A percentile compares a stretch with the other conserved stretches of the same genome.
phyloP scores from a whole-genome alignment of 163 green algal genomes.

The Trebouxiophyceae sp. region DNA sequence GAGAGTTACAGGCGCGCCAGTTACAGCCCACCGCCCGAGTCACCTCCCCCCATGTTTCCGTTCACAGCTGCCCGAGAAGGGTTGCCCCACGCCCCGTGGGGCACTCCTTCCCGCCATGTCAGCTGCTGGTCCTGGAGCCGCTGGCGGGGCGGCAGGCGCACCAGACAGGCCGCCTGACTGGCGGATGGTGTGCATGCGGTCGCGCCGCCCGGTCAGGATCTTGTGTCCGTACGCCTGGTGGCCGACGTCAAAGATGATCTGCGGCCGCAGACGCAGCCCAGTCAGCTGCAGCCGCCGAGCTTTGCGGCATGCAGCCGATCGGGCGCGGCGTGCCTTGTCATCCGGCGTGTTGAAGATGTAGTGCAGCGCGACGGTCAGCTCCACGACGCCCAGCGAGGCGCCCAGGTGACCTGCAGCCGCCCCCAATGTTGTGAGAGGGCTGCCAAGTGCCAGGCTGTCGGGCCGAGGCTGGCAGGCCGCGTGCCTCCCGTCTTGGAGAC shows the following conservation, averaged over 20 bases:
- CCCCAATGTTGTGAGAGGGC: neutral
- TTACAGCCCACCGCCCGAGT: no score
- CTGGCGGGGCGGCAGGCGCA: slow-evolving; percentile 10
- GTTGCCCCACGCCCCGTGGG: no score
- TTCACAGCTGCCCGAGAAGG: no score
- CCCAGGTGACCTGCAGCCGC: slow-evolving; percentile 71
- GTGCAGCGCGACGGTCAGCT: slow-evolving; percentile 97
- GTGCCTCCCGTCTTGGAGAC: slow-evolving; percentile 90
- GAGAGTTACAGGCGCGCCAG: no score
- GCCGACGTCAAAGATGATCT: slow-evolving; percentile 88
- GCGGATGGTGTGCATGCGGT: slow-evolving; percentile 87
- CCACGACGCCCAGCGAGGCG: slow-evolving; percentile 91
- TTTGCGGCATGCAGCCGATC: no score
- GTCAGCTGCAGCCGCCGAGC: no score
- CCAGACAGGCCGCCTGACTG: slow-evolving; percentile 84
- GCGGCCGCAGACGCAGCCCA: no score
- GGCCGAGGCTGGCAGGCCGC: neutral
- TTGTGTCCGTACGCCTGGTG: slow-evolving; percentile 97
- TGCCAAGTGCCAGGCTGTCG: neutral
- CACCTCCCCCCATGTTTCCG: no score
- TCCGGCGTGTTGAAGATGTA: slow-evolving; percentile 96
- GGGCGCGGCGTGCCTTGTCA: slow-evolving; percentile 58
- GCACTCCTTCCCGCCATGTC: no score
- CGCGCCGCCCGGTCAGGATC: slow-evolving; percentile 90
- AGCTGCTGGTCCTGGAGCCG: no score